Evolutionary conservation across 768 basidiomycete species (phyloP), one percentile per base, ranked within the genome.

Genomic region (Serendipita sp.): DNA sequence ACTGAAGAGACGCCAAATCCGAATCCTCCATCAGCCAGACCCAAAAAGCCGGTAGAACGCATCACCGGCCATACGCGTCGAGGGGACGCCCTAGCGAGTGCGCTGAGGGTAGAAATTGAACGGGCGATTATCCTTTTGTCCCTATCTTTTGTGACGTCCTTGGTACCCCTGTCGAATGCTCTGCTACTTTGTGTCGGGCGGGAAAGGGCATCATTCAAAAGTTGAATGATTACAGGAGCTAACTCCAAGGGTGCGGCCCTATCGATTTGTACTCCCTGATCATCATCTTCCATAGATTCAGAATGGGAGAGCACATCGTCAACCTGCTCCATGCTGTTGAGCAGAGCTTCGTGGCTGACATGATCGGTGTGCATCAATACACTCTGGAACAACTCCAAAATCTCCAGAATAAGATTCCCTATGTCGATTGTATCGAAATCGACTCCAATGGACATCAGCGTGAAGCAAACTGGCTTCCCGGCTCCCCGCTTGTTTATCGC

Each of bases 21-120:
- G 32, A 54, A 28, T 11, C 52, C 52, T 13, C 10, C 52, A 32
- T 32, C 52, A 11, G 52, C 23, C 4, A 60, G 36, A 30, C 88
- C 86, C 69, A 95, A 91, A 32, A 96, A 79, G 23, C 84, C 80
- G 0, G 81, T 77, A 0, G 91, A 87, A 11, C 91, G 85, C 18
- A 94, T 81, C 70, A 88, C 93, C 8, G 91, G 77, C 92, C 91
- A 95, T 28, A 94, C 88, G 1, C 87, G 81, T 68, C 83, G 83
- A n/a, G 89, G 87, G 70, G 86, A 86, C 51, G 77, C 78, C 0
- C 81, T 80, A 0, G 82, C 79, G 18, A 81, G 79, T 23, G 80
- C 74, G n/a, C 76, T 76, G 4, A 73, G 74, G 52, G 74, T 67
- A 18, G n/a, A 3, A 30, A 60, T 38, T 8, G 56, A 28, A 35